phyloP scores from a whole-genome alignment of 1,284 basidiomycete species.

The Sporisorium reilianum region DNA sequence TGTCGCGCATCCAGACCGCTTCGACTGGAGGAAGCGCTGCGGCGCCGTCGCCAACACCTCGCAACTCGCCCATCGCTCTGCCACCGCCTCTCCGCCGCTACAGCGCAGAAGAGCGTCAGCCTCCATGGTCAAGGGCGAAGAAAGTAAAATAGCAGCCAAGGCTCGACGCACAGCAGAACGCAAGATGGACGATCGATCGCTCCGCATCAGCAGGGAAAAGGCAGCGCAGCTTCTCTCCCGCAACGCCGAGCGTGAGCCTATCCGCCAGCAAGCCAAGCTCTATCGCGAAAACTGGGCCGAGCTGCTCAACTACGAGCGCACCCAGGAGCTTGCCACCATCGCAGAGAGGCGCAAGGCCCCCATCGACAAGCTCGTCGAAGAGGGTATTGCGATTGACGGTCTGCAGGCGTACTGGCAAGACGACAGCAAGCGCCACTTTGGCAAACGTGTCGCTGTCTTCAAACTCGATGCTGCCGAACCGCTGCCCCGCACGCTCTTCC shows the following conservation, averaged over 20 bases:
- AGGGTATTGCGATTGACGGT: conserved; percentile 57
- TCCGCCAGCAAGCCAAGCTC: conserved; percentile 26
- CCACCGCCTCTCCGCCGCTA: conserved; percentile 7
- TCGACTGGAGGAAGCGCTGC: conserved; percentile 44
- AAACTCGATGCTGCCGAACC: conserved; percentile 55
- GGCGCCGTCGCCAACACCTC: neutral
- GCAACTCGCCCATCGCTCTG: neutral
- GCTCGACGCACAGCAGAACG: conserved; percentile 33
- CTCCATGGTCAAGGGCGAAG: conserved; percentile 33
- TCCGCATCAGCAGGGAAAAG: conserved; percentile 40
- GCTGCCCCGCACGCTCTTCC: conserved; percentile 52
- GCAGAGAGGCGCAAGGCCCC: conserved; percentile 53
- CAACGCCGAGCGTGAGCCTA: conserved; percentile 34
- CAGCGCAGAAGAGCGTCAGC: conserved; percentile 36
- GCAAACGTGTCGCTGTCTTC: conserved; percentile 60
- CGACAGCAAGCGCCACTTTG: conserved; percentile 51
- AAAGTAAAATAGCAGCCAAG: conserved; percentile 45
- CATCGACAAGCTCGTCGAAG: conserved; percentile 47
- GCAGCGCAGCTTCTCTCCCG: conserved; percentile 20
- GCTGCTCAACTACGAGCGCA: conserved; percentile 52
- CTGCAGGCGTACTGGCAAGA: conserved; percentile 64
- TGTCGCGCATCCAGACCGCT: conserved; percentile 43
- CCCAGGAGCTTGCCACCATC: conserved; percentile 48
- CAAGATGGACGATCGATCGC: conserved; percentile 46
- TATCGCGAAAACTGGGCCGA: conserved; percentile 55